Conservation (phyloP, 2,329 filamentous ascomycete genomes). For the Cryoendolithus antarcticus region DNA sequence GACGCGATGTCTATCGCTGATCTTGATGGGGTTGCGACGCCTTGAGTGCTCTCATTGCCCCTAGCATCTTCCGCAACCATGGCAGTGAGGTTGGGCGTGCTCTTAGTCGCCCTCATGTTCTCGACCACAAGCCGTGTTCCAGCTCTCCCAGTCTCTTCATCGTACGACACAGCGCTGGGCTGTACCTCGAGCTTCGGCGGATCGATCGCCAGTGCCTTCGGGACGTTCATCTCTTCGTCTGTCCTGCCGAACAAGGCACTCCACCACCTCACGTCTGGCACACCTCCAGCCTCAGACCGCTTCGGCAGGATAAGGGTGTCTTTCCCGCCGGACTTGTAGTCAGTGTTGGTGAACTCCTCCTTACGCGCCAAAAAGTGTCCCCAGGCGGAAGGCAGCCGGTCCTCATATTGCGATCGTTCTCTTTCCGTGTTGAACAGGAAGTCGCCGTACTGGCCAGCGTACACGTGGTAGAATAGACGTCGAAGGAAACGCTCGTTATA, state of each 20-base stretch:
- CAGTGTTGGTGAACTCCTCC: constrained; percentile 68
- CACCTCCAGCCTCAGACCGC: constrained; percentile 7
- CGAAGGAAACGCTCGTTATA: constrained; percentile 91
- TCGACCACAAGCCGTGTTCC: too few species aligned
- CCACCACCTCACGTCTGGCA: constrained; percentile 83
- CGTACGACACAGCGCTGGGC: too few species aligned
- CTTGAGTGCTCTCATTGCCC: too few species aligned
- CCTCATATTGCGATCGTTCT: constrained; percentile 54
- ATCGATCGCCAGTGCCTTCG: constrained; percentile 14
- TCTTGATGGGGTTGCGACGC: background rate
- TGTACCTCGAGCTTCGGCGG: too few species aligned
- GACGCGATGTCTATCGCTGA: background rate
- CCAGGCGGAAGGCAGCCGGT: constrained; percentile 81
- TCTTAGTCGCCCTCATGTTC: too few species aligned
- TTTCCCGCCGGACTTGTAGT: constrained; percentile 63
- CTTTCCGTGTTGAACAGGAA: constrained; percentile 95
- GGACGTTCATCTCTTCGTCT: constrained; percentile 85
- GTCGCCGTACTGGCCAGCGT: constrained; percentile 93
- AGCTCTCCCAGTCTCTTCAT: too few species aligned
- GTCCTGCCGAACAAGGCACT: constrained; percentile 71
- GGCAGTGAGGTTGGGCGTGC: too few species aligned
- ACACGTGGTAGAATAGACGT: constrained; percentile 80
- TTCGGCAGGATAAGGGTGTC: constrained; percentile 76
- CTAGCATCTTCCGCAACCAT: too few species aligned
- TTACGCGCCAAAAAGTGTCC: constrained; percentile 80